phyloP scores from a whole-genome alignment of 306 rosid species.

The Ormosia emarginata region DNA sequence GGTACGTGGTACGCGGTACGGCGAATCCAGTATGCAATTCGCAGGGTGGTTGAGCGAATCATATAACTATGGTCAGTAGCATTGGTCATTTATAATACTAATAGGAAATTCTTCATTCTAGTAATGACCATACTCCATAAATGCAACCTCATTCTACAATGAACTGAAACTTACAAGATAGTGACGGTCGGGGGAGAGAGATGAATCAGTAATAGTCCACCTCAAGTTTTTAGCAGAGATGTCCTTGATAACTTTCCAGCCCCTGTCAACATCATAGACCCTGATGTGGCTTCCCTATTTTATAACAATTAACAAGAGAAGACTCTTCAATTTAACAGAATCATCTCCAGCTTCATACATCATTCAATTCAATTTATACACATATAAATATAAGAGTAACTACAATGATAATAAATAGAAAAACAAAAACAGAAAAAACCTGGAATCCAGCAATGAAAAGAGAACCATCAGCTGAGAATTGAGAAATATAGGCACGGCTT shows the following conservation, averaged over 20 bases:
- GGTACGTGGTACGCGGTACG: no score
- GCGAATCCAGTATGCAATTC: no score
- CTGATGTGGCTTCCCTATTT: conserved; percentile 76
- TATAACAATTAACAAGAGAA: conserved; percentile 16
- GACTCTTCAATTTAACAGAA: conserved; percentile 12
- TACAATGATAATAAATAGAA: background rate
- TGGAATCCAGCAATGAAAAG: conserved; percentile 55
- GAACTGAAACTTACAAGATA: conserved; percentile 67
- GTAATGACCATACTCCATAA: background rate
- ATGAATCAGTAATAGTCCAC: conserved; percentile 93
- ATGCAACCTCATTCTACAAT: background rate
- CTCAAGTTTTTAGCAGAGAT: conserved; percentile 71
- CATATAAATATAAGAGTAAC: background rate
- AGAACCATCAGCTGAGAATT: conserved; percentile 58
- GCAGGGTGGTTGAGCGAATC: no score
- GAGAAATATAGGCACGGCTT: conserved; percentile 55
- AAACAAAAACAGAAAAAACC: conserved; percentile 22
- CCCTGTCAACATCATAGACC: conserved; percentile 77
- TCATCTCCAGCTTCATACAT: conserved; percentile 11
- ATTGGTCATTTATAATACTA: background rate
- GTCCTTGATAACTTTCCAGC: conserved; percentile 83
- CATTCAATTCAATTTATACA: background rate
- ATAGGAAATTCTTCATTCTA: conserved; percentile 5
- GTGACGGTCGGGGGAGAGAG: conserved; percentile 76
- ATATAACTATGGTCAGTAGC: background rate